Percentiles rank a stretch among this genome's conserved stretches.
Conservation (phyloP, 192 early-diverging fungal species). For the Backusella parvicylindrica region DNA sequence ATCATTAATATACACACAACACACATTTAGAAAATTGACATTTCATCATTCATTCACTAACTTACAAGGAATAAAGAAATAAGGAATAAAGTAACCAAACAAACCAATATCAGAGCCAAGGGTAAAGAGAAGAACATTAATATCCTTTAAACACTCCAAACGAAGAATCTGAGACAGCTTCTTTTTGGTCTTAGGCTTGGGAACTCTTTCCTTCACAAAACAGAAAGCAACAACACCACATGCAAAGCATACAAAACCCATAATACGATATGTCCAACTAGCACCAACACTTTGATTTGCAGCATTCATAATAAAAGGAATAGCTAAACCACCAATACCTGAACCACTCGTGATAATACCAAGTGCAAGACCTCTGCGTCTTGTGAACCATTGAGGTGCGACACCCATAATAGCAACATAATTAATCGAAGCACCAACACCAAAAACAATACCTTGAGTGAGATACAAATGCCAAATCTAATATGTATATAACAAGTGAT, state of each 20-base stretch:
- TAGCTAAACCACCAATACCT: constrained; percentile 68
- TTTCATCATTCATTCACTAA: neutral
- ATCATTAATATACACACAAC: neutral
- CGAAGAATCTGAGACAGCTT: constrained; percentile 12
- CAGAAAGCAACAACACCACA: neutral
- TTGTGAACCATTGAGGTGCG: constrained; percentile 59
- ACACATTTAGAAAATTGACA: too few relatives aligned
- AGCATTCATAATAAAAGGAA: constrained; percentile 53
- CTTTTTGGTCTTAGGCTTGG: neutral
- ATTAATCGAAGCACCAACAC: constrained; percentile 37
- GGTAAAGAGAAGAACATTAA: constrained; percentile 17
- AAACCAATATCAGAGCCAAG: constrained; percentile 14
- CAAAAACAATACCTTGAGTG: constrained; percentile 57
- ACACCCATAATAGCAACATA: constrained; percentile 28
- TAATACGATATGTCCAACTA: constrained; percentile 42
- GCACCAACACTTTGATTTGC: constrained; percentile 53
- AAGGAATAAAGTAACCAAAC: constrained; percentile 29
- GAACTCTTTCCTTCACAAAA: constrained; percentile 12
- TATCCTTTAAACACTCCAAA: constrained; percentile 13
- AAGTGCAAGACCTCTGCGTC: constrained; percentile 48
- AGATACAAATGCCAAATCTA: constrained; percentile 61
- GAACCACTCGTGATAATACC: constrained; percentile 61
- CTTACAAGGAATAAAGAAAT: constrained; percentile 23
- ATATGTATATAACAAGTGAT: neutral
- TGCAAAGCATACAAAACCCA: constrained; percentile 24